Conservation (phyloP, 768 basidiomycete species). For the Leccinum subtestaceum region DNA sequence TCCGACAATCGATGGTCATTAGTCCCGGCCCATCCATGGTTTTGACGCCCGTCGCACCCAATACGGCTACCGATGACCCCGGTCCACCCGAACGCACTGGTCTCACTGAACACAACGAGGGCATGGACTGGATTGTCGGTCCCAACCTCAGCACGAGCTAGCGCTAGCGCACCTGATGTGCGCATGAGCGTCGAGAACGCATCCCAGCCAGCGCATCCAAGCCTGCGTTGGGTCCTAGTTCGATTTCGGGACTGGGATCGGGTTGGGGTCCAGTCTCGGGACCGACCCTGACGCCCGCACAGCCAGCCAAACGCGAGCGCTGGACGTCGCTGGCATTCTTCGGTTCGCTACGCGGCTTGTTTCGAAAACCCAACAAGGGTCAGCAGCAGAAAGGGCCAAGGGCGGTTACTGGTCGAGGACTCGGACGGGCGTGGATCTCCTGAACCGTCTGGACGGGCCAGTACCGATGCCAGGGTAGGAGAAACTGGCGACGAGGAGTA, state of each 20-base stretch:
- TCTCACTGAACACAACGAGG: neutral
- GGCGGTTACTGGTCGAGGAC: too few species aligned
- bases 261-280: too few species aligned
- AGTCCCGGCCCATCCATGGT: neutral
- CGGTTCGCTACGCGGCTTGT: constrained; percentile 27
- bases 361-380: constrained; percentile 21
- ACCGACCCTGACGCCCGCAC: neutral
- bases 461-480: neutral
- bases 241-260: too few species aligned
- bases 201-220: neutral
- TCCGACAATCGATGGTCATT: constrained; percentile 10
- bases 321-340: constrained; percentile 24
- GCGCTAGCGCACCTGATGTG: constrained; percentile 2
- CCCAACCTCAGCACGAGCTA: neutral
- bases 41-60: too few species aligned
- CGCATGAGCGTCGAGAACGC: neutral
- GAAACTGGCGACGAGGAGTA: neutral
- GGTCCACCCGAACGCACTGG: too few species aligned
- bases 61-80: neutral
- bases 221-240: neutral
- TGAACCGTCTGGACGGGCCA: neutral
- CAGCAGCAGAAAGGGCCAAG: too few species aligned
- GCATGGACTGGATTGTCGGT: neutral
- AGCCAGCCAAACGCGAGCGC: constrained; percentile 18
- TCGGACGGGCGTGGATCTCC: neutral